These are phyloP conservation scores for Pseudozyma sp. DNA, from an alignment of 1,284 basidiomycete genomes.

Conservation along the genomic window DNA sequence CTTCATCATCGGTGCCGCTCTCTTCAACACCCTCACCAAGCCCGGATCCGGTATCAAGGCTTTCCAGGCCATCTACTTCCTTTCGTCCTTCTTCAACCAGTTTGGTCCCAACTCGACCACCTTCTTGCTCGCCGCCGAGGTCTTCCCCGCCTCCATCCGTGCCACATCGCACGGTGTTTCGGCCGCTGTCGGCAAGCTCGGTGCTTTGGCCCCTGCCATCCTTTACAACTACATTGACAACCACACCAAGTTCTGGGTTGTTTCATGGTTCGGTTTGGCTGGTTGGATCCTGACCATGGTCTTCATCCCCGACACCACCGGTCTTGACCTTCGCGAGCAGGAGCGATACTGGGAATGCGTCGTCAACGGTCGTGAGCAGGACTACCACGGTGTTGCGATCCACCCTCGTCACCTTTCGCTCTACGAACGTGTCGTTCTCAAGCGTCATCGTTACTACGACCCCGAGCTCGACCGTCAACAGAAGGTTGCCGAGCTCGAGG, in stretches of 20 bases:
- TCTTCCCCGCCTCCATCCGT: constrained; percentile 69
- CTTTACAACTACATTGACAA: constrained; percentile 70
- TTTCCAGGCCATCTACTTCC: constrained; percentile 73
- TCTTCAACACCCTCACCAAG: constrained; percentile 68
- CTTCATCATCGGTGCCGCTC: constrained; percentile 70
- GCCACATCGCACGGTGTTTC: constrained; percentile 70
- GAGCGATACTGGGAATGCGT: constrained; percentile 74
- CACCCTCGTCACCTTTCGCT: constrained; percentile 73
- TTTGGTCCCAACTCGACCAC: constrained; percentile 72
- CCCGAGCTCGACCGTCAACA: constrained; percentile 72
- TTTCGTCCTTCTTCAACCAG: constrained; percentile 73
- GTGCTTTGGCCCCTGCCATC: constrained; percentile 69
- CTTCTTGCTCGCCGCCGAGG: constrained; percentile 69
- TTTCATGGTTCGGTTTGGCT: constrained; percentile 73
- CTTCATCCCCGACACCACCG: constrained; percentile 73
- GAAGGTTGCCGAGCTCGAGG: constrained; percentile 72
- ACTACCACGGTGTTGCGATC: constrained; percentile 74
- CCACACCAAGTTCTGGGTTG: constrained; percentile 73
- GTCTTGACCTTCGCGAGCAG: constrained; percentile 73
- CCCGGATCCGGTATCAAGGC: constrained; percentile 66
- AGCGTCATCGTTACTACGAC: constrained; percentile 72
- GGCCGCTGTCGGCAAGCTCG: constrained; percentile 69
- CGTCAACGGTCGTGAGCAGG: constrained; percentile 70
- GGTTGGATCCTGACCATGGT: constrained; percentile 71
- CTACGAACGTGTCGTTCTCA: constrained; percentile 72